Conservation (phyloP, 129 eudicot species). For the Escallonia rubra region DNA sequence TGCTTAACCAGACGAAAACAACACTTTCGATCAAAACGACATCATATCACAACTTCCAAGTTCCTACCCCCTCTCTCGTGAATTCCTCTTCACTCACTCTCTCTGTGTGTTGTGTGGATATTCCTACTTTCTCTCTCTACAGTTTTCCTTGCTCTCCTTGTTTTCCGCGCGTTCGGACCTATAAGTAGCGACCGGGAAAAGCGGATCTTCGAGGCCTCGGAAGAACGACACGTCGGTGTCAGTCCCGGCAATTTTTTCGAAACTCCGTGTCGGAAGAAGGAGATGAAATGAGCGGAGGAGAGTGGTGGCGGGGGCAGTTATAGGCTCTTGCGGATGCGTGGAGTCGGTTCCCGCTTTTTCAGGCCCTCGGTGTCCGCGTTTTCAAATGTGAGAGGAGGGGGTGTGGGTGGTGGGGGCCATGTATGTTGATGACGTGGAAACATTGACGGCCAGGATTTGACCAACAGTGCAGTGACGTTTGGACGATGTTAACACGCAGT, state of each 20-base stretch:
- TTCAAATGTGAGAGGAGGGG: neutral
- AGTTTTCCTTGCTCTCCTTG: neutral
- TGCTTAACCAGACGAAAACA: neutral
- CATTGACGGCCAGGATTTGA: neutral
- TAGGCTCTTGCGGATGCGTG: neutral
- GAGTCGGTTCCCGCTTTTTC: conserved; percentile 24
- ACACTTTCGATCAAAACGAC: too few relatives aligned
- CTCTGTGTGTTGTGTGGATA: too few relatives aligned
- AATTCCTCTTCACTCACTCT: too few relatives aligned
- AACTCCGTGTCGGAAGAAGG: neutral
- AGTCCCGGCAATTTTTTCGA: neutral
- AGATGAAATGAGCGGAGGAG: neutral
- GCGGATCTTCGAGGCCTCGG: conserved; percentile 9
- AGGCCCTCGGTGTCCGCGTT: neutral
- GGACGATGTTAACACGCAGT: too few relatives aligned
- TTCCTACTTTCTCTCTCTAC: neutral
- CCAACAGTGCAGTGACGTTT: too few relatives aligned
- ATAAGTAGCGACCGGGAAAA: conserved; percentile 8
- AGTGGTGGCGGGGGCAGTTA: neutral
- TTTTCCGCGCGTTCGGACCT: neutral
- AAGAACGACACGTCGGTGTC: neutral
- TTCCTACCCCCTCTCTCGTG: too few relatives aligned
- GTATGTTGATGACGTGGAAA: neutral
- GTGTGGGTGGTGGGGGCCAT: neutral
- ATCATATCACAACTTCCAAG: too few relatives aligned